Base-by-base conservation (phyloP, 768 basidiomycete genomes). In the Podaxis sp. region DNA sequence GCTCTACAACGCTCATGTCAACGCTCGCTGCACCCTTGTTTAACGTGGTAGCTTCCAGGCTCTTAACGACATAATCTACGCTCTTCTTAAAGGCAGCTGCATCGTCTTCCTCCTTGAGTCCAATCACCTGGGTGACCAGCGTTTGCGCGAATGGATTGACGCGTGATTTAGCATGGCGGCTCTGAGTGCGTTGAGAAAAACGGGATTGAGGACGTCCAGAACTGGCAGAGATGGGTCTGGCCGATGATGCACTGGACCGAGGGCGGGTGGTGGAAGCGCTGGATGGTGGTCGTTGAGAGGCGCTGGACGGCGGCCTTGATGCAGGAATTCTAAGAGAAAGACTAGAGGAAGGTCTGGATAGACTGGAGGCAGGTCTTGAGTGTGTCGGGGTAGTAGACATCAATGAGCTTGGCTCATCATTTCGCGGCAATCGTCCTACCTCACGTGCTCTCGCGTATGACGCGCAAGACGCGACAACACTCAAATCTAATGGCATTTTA, bases 31-130 rank as follows among this genome's bases (percentile, higher is more conserved):
- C 80, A 7, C 81, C 86, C 67, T 90, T 89, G 38, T 72, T 78
- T 60, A 79, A 69, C 1, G 81, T 80, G 1, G 82, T 80, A 53
- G 79, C 75, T 62, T 91, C 90, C 54, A 90, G 60, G 64, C 77
- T 83, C 70, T 82, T 89, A 55, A 83, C 77, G 0, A 82, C 85
- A 68, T 82, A 82, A 52, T 89, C 87, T 20, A 86, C 78, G 0
- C 78, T 75, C 22, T 76, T 75, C 26, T 78, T 80, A 66, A 84
- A 82, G 10, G 79, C 66, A 12, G 76, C 72, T 51, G 65, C 73
- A 37, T 76, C 75, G 5, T 67, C 68, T 53, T 84, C 80, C n/a
- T 80, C 72, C 2, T 73, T 73, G 36, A 90, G 68, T 7, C 83
- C 83, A 3, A 82, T 83, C 7, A 88, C 66, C 46, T 87, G 85